Conservation (phyloP, 148 eudicot genomes). For the Rheum nobile region DNA sequence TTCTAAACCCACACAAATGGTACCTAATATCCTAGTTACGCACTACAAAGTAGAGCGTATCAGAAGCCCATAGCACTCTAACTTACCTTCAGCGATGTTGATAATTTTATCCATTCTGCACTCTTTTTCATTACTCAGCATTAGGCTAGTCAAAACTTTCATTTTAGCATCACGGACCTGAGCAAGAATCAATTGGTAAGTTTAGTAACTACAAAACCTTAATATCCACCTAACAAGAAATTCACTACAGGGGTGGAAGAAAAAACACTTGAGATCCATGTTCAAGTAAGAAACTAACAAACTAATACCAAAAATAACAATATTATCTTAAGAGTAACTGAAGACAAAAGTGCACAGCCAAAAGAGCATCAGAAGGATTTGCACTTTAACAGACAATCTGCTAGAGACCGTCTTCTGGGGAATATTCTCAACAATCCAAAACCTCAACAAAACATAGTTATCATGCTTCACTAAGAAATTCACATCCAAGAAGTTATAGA, state of each 20-base stretch:
- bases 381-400: not conserved
- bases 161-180: conserved; percentile 92
- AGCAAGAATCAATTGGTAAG: not conserved
- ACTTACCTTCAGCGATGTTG: conserved; percentile 61
- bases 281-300: not conserved
- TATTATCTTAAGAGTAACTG: not conserved
- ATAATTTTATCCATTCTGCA: conserved; percentile 60
- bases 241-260: not conserved
- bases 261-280: not conserved
- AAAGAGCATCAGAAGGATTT: not conserved
- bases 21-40: too few species aligned
- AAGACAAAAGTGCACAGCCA: not conserved
- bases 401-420: not conserved
- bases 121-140: conserved; percentile 62
- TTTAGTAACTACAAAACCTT: not conserved
- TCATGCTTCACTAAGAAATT: not conserved
- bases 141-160: conserved; percentile 65
- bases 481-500: not conserved
- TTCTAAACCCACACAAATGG: too few species aligned
- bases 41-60: too few species aligned
- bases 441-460: not conserved
- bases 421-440: not conserved
- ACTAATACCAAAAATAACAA: not conserved
- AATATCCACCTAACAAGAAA: not conserved
- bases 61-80: not conserved